phyloP scores from a whole-genome alignment of 1,284 basidiomycete species.

The Papiliotrema fonsecae region DNA sequence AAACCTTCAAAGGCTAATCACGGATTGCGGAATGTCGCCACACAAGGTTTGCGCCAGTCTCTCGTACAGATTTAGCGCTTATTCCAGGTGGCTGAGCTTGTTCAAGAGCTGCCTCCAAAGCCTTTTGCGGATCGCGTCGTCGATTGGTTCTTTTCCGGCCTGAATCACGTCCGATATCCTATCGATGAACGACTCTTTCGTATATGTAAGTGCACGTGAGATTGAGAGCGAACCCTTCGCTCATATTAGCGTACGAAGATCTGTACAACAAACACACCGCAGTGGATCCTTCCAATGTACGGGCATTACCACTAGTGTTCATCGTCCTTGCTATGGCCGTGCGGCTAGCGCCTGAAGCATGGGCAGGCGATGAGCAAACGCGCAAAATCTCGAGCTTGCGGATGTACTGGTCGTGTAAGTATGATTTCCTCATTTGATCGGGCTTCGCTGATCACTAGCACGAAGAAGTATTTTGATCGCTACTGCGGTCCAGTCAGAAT shows the following conservation, averaged over 20 bases:
- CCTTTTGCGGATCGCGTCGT: constrained; percentile 61
- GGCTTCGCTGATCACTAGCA: constrained; percentile 53
- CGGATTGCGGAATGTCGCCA: constrained; percentile 82
- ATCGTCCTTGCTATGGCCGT: constrained; percentile 89
- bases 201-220: constrained; percentile 39
- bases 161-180: constrained; percentile 93
- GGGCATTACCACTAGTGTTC: constrained; percentile 84
- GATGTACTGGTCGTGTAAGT: constrained; percentile 91
- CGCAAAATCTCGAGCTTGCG: constrained; percentile 72
- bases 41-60: constrained; percentile 55
- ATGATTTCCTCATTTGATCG: not conserved
- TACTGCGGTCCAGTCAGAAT: constrained; percentile 84
- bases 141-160: constrained; percentile 52
- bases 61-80: constrained; percentile 1
- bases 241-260: constrained; percentile 60
- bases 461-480: constrained; percentile 79
- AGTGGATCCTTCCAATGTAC: constrained; percentile 74
- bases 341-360: constrained; percentile 74
- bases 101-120: constrained; percentile 77
- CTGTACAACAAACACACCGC: constrained; percentile 68
- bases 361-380: constrained; percentile 69
- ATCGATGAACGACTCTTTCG: constrained; percentile 83
- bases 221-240: not conserved
- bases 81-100: constrained; percentile 64
- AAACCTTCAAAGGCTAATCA: constrained; percentile 62